Percentiles rank a stretch among this genome's conserved stretches.
phyloP scores from a whole-genome alignment of 352 stramenopile species.

The Globisporangium sylvaticum region DNA sequence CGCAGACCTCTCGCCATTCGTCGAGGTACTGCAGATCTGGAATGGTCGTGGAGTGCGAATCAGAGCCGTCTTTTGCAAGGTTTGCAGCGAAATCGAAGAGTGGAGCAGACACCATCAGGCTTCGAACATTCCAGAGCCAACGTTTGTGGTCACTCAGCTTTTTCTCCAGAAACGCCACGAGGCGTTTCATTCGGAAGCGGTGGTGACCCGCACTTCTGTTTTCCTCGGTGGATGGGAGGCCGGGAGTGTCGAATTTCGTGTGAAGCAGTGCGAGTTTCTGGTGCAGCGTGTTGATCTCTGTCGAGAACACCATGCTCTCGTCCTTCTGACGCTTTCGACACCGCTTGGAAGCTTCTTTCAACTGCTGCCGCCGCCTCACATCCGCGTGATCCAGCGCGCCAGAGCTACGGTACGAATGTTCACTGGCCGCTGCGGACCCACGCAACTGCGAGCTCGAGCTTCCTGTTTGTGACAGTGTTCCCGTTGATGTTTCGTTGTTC shows the following conservation, averaged over 20 bases:
- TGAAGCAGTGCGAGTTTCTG: constrained; percentile 32
- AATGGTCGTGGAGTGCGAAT: constrained; percentile 1
- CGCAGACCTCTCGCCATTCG: constrained; percentile 20
- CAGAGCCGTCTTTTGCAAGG: neutral
- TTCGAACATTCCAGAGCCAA: constrained; percentile 46
- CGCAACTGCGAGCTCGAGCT: neutral
- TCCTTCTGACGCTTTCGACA: constrained; percentile 51
- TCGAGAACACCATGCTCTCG: constrained; percentile 29
- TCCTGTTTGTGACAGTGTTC: neutral
- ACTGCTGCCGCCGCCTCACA: constrained; percentile 5
- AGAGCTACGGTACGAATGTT: neutral
- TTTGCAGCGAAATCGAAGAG: constrained; percentile 32
- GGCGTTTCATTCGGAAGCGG: constrained; percentile 36
- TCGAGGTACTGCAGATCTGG: constrained; percentile 21
- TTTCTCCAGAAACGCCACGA: constrained; percentile 26
- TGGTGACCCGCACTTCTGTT: constrained; percentile 1
- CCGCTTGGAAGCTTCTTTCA: constrained; percentile 21
- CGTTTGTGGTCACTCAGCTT: constrained; percentile 47
- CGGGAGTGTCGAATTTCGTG: constrained; percentile 7
- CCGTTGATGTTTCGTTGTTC: neutral
- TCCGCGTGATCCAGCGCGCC: neutral
- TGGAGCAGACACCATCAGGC: constrained; percentile 46
- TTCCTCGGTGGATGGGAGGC: neutral
- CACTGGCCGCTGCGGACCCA: neutral
- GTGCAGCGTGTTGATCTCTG: constrained; percentile 29